Evolutionary conservation across 257 asterid genomes (phyloP).

Genomic region (Ligustrum vulgare): DNA sequence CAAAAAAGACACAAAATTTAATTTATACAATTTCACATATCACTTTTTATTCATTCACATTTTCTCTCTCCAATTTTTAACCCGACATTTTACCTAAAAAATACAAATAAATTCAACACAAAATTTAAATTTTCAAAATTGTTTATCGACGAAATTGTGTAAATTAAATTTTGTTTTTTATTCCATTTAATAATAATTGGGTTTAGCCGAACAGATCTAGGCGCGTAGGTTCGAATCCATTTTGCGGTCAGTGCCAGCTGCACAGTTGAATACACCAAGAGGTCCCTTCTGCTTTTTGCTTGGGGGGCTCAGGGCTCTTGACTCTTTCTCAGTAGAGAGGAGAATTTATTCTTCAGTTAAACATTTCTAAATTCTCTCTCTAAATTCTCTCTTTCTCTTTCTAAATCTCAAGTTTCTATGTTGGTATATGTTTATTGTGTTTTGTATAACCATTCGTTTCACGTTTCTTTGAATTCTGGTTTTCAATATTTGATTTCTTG

Average conservation of each 20-base stretch:
- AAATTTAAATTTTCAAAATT: too few relatives aligned
- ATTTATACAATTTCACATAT: too few relatives aligned
- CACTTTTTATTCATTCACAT: too few relatives aligned
- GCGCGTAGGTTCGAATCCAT: slow-evolving; percentile 21
- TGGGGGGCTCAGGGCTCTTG: neutral
- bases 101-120: too few relatives aligned
- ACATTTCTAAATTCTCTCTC: neutral
- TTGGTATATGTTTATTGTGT: neutral
- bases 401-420: neutral
- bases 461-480: neutral
- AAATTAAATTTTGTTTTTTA: too few relatives aligned
- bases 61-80: too few relatives aligned
- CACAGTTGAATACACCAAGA: neutral
- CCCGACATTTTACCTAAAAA: too few relatives aligned
- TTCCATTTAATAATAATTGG: too few relatives aligned
- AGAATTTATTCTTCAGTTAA: neutral
- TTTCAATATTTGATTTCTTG: neutral
- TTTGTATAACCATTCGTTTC: neutral
- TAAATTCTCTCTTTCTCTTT: neutral
- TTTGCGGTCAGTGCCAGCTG: neutral
- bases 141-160: too few relatives aligned
- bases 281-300: slow-evolving; percentile 4
- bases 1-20: too few relatives aligned
- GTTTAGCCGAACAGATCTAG: too few relatives aligned
- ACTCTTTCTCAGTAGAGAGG: neutral